These are phyloP conservation scores for Corinectria fuckeliana DNA, from an alignment of 2,329 filamentous ascomycete species.

Conservation along the genomic window DNA sequence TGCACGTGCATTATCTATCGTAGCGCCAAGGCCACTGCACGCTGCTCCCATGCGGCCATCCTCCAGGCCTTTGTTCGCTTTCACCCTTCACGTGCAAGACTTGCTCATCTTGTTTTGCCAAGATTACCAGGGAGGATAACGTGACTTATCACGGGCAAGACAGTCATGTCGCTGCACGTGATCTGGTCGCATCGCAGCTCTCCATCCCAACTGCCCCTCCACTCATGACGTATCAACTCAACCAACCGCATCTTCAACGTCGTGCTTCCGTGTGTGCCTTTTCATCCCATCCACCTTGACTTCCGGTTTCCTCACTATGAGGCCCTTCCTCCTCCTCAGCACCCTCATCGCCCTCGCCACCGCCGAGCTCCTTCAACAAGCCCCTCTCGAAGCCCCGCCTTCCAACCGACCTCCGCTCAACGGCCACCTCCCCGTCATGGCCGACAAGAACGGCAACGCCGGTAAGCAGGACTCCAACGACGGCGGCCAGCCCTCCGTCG, in stretches of 20 bases:
- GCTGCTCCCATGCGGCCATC: neutral
- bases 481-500: slow-evolving; percentile 57
- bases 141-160: neutral
- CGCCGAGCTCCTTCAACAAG: slow-evolving; percentile 8
- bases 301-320: slow-evolving; percentile 25
- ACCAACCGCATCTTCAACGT: slow-evolving; percentile 7
- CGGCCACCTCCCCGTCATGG: slow-evolving; percentile 39
- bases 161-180: too few species aligned
- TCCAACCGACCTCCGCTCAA: slow-evolving; percentile 20
- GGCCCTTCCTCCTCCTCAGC: slow-evolving; percentile 27
- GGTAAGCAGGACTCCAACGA: slow-evolving; percentile 23
- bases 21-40: slow-evolving; percentile 6
- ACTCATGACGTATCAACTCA: slow-evolving; percentile 18
- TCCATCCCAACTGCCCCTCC: neutral
- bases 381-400: slow-evolving; percentile 14
- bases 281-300: neutral
- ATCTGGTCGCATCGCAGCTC: neutral
- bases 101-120: neutral
- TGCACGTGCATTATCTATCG: slow-evolving; percentile 18
- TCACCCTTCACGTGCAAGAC: slow-evolving; percentile 18
- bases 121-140: neutral
- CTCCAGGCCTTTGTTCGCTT: slow-evolving; percentile 4
- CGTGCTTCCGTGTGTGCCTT: neutral
- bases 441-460: slow-evolving; percentile 27
- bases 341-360: slow-evolving; percentile 22